Percentiles rank a stretch among this genome's conserved stretches.
Evolutionary conservation across 495 filamentous ascomycete species (phyloP).

Genomic region (Daldinia childiae): DNA sequence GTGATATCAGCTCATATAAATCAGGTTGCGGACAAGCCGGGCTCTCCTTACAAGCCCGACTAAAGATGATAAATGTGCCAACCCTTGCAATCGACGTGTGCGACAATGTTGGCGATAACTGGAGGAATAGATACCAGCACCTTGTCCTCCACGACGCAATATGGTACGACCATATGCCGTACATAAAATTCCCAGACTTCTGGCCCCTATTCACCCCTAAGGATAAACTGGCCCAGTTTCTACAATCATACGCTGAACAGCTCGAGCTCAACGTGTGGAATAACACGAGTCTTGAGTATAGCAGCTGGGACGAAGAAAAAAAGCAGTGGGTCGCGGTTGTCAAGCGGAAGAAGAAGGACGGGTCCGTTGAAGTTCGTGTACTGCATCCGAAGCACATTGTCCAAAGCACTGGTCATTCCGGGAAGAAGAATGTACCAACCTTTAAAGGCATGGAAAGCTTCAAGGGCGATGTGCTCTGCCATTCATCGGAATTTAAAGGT

Average conservation of each 20-base stretch:
- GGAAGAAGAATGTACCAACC: slow-evolving; percentile 70
- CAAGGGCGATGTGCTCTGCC: slow-evolving; percentile 67
- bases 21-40: slow-evolving; percentile 66
- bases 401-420: slow-evolving; percentile 77
- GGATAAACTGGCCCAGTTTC: slow-evolving; percentile 82
- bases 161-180: slow-evolving; percentile 80
- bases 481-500: slow-evolving; percentile 74
- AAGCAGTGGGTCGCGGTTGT: slow-evolving; percentile 71
- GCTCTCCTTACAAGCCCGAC: slow-evolving; percentile 71
- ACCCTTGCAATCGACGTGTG: slow-evolving; percentile 73
- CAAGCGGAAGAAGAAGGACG: slow-evolving; percentile 57
- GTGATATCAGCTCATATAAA: slow-evolving; percentile 17
- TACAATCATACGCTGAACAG: slow-evolving; percentile 74
- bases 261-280: slow-evolving; percentile 86
- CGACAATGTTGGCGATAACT: slow-evolving; percentile 76
- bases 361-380: slow-evolving; percentile 61
- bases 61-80: slow-evolving; percentile 74
- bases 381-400: slow-evolving; percentile 74
- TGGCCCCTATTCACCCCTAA: slow-evolving; percentile 82
- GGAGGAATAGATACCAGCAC: slow-evolving; percentile 72
- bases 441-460: slow-evolving; percentile 72
- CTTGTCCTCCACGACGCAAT: slow-evolving; percentile 80
- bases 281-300: slow-evolving; percentile 59
- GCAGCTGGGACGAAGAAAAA: slow-evolving; percentile 62
- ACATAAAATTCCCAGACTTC: slow-evolving; percentile 70